Conservation (phyloP, 495 filamentous ascomycete genomes). For the Aspergillus affinis region DNA sequence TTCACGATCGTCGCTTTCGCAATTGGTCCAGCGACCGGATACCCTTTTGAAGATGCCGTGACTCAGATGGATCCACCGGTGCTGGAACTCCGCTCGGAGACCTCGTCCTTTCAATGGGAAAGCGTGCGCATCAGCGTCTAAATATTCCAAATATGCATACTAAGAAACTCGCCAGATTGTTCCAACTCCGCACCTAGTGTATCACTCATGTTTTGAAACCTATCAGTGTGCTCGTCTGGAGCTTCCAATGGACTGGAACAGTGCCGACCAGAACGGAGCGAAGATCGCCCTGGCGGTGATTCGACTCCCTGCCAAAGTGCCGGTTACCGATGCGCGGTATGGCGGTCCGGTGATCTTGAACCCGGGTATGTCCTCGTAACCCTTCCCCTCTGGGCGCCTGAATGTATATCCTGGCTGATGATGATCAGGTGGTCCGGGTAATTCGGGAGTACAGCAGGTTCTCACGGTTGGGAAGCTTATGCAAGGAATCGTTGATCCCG, state of each 20-base stretch:
- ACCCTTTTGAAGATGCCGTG: no score
- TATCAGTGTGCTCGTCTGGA: constrained; percentile 4
- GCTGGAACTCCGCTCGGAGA: no score
- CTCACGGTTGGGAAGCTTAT: neutral
- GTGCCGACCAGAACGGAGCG: neutral
- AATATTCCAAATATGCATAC: no score
- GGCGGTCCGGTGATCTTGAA: constrained; percentile 6
- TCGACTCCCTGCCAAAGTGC: constrained; percentile 5
- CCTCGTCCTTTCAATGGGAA: no score
- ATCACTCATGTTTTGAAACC: constrained; percentile 1
- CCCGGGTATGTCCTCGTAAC: neutral
- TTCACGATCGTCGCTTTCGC: no score
- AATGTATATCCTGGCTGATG: no score
- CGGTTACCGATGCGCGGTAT: constrained; percentile 10
- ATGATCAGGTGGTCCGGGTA: neutral
- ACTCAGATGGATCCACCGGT: no score
- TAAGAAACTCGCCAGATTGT: neutral
- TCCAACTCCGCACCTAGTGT: neutral
- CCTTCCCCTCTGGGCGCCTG: no score
- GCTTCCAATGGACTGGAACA: constrained; percentile 8
- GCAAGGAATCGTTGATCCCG: constrained; percentile 3
- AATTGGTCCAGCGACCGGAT: no score
- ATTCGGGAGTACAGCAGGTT: neutral
- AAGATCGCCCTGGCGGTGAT: constrained; percentile 5
- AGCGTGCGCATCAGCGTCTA: no score